phyloP scores from a whole-genome alignment of 1,139 yeast species.

The Debaryomycetaceae sp. region DNA sequence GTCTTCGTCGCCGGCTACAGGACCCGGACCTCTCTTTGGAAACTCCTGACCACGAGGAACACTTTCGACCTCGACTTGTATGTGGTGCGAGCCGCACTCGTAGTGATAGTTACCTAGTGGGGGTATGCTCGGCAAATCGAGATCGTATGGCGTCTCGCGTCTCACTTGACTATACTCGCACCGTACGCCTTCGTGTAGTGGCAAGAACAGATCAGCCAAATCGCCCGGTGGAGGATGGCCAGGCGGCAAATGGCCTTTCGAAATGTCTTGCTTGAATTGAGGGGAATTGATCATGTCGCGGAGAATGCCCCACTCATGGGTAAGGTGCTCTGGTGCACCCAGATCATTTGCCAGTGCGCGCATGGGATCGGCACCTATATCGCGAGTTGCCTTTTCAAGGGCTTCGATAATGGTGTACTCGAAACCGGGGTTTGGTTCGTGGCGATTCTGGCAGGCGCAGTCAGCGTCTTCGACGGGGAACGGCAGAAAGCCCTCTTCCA shows the following conservation, averaged over 20 bases:
- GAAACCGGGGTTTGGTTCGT: slow-evolving; percentile 14
- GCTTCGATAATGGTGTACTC: slow-evolving; percentile 23
- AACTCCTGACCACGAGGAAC: slow-evolving; percentile 15
- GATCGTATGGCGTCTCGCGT: background rate
- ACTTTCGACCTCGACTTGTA: slow-evolving; percentile 29
- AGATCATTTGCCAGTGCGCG: slow-evolving; percentile 10
- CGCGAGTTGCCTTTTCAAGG: slow-evolving; percentile 21
- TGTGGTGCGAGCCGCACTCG: slow-evolving; percentile 24
- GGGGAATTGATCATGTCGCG: slow-evolving; percentile 24
- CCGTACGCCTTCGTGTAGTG: too few species aligned
- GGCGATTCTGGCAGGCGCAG: slow-evolving; percentile 3
- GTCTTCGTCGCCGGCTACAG: slow-evolving; percentile 9
- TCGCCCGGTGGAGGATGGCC: too few species aligned
- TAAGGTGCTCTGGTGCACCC: slow-evolving; percentile 15
- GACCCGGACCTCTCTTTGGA: slow-evolving; percentile 19
- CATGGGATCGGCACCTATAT: slow-evolving; percentile 29
- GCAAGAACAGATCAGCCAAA: too few species aligned
- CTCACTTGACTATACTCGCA: background rate
- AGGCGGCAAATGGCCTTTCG: too few species aligned
- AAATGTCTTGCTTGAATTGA: too few species aligned
- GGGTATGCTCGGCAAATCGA: too few species aligned
- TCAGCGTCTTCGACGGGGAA: slow-evolving; percentile 16
- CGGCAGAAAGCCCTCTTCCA: slow-evolving; percentile 19
- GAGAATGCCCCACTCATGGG: slow-evolving; percentile 33
- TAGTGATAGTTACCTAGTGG: too few species aligned